phyloP scores from a whole-genome alignment of 2,329 filamentous ascomycete species.

The Aspergillus niger region DNA sequence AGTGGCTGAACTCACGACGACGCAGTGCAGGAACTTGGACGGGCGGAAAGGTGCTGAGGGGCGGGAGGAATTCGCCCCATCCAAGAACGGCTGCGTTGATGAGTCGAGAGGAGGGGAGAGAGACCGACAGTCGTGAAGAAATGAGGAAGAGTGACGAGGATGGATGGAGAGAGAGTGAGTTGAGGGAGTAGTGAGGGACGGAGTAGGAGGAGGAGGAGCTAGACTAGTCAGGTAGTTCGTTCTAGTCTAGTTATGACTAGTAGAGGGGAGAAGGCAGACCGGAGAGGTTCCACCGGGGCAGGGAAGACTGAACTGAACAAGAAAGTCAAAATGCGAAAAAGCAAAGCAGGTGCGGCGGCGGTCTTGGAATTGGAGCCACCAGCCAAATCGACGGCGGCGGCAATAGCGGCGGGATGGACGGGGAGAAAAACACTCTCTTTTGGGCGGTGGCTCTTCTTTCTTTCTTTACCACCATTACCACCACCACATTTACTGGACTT shows the following conservation, averaged over 20 bases:
- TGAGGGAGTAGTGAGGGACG: background rate
- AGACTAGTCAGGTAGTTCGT: background rate
- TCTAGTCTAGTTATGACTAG: no score
- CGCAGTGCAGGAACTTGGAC: conserved; percentile 16
- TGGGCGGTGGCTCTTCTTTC: background rate
- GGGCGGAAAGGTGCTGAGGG: conserved; percentile 14
- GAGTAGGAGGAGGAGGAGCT: conserved; percentile 1
- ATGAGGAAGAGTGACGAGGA: conserved; percentile 9
- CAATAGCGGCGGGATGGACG: conserved; percentile 26
- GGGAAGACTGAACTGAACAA: background rate
- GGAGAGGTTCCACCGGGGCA: conserved; percentile 9
- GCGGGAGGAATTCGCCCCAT: conserved; percentile 20
- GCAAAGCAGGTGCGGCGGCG: conserved; percentile 18
- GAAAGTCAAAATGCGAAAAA: background rate
- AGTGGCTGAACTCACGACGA: conserved; percentile 18
- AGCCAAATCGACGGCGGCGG: conserved; percentile 24
- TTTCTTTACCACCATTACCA: background rate
- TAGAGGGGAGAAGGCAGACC: conserved; percentile 8
- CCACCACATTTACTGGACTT: background rate
- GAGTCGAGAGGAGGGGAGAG: conserved; percentile 6
- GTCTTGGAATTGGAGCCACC: conserved; percentile 20
- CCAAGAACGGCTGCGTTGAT: conserved; percentile 9
- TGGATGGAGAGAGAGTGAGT: background rate
- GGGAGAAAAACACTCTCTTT: background rate
- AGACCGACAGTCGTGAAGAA: conserved; percentile 8